Percentiles rank a stretch among this genome's conserved stretches.
Conservation (phyloP, 2,329 filamentous ascomycete species). For the Myriosclerotinia scirpicola region DNA sequence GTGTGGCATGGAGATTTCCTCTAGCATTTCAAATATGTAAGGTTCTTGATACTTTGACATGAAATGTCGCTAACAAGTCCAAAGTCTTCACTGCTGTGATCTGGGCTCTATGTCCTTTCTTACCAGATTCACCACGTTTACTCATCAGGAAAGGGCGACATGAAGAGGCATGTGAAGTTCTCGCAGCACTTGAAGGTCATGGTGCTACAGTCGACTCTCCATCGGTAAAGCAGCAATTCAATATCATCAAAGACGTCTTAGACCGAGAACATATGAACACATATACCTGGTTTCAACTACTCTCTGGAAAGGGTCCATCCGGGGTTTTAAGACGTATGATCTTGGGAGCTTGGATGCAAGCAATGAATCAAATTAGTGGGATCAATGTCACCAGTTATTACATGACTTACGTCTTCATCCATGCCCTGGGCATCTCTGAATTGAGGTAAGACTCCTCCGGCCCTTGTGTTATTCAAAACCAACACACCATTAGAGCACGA, state of each 20-base stretch:
- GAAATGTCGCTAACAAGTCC: slow-evolving; percentile 24
- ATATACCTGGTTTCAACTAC: slow-evolving; percentile 45
- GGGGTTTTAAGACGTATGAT: slow-evolving; percentile 54
- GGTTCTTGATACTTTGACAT: background rate
- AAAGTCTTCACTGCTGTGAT: slow-evolving; percentile 60
- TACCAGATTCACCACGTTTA: slow-evolving; percentile 55
- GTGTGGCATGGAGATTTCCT: slow-evolving; percentile 60
- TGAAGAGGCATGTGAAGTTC: slow-evolving; percentile 47
- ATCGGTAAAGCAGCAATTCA: slow-evolving; percentile 53
- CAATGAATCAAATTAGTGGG: slow-evolving; percentile 52
- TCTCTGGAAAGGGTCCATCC: slow-evolving; percentile 45
- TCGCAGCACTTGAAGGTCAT: slow-evolving; percentile 43
- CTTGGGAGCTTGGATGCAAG: slow-evolving; percentile 50
- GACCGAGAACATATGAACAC: slow-evolving; percentile 43
- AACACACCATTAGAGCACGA: slow-evolving; percentile 39
- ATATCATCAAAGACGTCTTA: slow-evolving; percentile 45
- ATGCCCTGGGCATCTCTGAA: slow-evolving; percentile 43
- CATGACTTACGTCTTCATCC: slow-evolving; percentile 41
- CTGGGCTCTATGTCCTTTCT: slow-evolving; percentile 50
- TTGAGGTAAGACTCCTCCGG: slow-evolving; percentile 28
- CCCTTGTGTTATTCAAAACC: background rate
- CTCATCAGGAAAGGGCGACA: slow-evolving; percentile 48
- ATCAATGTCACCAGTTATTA: slow-evolving; percentile 49
- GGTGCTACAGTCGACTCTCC: slow-evolving; percentile 38
- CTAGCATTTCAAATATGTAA: slow-evolving; percentile 52